Evolutionary conservation across 2,329 filamentous ascomycete species (phyloP), one percentile per base, ranked within the genome.

Genomic region (Sporothrix phasma): DNA sequence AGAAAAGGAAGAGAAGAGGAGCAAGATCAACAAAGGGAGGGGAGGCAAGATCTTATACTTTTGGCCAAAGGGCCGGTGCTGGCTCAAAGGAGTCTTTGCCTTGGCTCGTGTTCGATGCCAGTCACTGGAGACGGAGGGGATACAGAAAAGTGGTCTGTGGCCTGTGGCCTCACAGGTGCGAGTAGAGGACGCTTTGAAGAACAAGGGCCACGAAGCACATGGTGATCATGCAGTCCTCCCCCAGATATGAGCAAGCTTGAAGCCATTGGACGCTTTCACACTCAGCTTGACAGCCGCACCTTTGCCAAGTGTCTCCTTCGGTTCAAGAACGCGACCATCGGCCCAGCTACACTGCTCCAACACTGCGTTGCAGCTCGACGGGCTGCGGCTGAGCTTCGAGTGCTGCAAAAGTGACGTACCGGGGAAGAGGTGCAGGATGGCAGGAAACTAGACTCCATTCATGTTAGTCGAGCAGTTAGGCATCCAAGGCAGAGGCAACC

Each of bases 401-500:
- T n/a, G n/a, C n/a, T n/a, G n/a, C 11, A 10, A 39, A 56, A 13
- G 51, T 24, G 22, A 19, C 19, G 24, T 3, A 34, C 5, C 29
- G 41, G 22, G 8, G 17, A 19, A 15, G 29, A 34, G 24, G 37
- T 10, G 37, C 51, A 39, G 31, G 47, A 34, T 53, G 26, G 26
- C 29, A 19, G 47, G 17, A 43, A 29, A 43, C 59, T 61, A 61
- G 29, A 7, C 59, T 45, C 11, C 4, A 37, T 39, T 31, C 19
- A 22, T 47, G 31, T 61, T 61, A 45, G 59, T 49, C n/a, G 22
- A 13, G 43, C 10, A 49, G 56, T 5, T 49, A 51, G 59, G 45
- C 60, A 51, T 34, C 46, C 60, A 51, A 62, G 60, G 60, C 60
- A 62, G 46, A 53, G 46, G 43, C 58, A 49, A 47, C 41, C 46